Percentiles rank a stretch among this genome's conserved stretches.
These are phyloP conservation scores for Lactarius akahatsu DNA, from an alignment of 768 basidiomycete species.

Conservation along the genomic window DNA sequence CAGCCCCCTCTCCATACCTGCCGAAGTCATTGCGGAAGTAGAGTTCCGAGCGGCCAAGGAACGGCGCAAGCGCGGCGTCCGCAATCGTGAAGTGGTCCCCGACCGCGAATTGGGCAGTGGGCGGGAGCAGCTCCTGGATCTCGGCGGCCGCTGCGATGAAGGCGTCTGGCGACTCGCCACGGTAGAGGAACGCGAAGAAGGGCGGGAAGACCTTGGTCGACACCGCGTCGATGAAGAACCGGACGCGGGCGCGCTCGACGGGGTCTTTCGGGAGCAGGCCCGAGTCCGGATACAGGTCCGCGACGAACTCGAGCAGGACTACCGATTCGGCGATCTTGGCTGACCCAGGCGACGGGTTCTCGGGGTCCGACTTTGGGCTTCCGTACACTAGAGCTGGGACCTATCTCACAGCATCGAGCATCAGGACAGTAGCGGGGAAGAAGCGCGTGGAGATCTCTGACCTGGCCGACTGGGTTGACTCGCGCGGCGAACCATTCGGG, in stretches of 20 bases:
- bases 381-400: conserved; percentile 62
- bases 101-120: too few relatives aligned
- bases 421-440: not conserved
- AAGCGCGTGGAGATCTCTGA: conserved; percentile 30
- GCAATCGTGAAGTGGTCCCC: too few relatives aligned
- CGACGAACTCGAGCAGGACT: conserved; percentile 60
- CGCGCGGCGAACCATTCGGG: conserved; percentile 63
- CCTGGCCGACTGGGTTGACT: conserved; percentile 63
- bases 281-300: conserved; percentile 51
- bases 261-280: conserved; percentile 53
- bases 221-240: conserved; percentile 55
- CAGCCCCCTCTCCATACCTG: too few relatives aligned
- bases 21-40: too few relatives aligned
- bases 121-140: too few relatives aligned
- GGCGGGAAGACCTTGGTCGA: too few relatives aligned
- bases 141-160: too few relatives aligned
- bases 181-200: too few relatives aligned
- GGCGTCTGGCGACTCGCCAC: too few relatives aligned
- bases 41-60: too few relatives aligned
- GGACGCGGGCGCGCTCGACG: conserved; percentile 51
- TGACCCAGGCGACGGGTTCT: conserved; percentile 55
- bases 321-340: conserved; percentile 59
- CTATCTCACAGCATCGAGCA: conserved; percentile 33
- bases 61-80: too few relatives aligned
- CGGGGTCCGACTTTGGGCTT: conserved; percentile 51